phyloP scores from a whole-genome alignment of 2,329 filamentous ascomycete species.

The Beauveria scarabaeidicola region DNA sequence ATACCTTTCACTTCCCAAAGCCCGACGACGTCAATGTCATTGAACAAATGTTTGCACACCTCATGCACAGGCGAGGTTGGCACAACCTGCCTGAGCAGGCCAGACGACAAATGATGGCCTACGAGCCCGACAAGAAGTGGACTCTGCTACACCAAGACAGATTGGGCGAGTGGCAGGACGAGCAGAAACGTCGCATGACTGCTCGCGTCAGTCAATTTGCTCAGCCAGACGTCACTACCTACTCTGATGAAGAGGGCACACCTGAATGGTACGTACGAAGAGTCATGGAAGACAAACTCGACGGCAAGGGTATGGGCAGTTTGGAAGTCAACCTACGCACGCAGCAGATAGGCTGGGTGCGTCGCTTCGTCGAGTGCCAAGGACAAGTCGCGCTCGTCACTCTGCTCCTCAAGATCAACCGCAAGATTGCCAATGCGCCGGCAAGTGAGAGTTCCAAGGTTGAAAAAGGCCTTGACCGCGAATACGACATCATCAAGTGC shows the following conservation, averaged over 20 bases:
- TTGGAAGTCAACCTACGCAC: constrained; percentile 90
- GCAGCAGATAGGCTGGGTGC: constrained; percentile 96
- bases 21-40: constrained; percentile 76
- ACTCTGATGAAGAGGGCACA: constrained; percentile 88
- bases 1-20: constrained; percentile 56
- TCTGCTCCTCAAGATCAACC: constrained; percentile 86
- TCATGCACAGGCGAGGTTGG: constrained; percentile 98
- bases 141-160: constrained; percentile 92
- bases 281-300: constrained; percentile 92
- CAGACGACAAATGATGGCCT: constrained; percentile 89
- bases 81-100: constrained; percentile 95
- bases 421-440: constrained; percentile 68
- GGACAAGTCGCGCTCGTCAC: constrained; percentile 94
- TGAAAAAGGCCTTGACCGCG: constrained; percentile 78
- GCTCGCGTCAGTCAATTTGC: constrained; percentile 64
- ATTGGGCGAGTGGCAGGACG: constrained; percentile 85
- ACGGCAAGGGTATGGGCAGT: constrained; percentile 83
- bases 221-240: constrained; percentile 60
- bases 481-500: constrained; percentile 97
- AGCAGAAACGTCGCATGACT: constrained; percentile 78
- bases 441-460: constrained; percentile 47
- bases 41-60: constrained; percentile 80
- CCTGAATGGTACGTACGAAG: constrained; percentile 98
- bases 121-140: constrained; percentile 94
- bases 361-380: constrained; percentile 92